phyloP scores from a whole-genome alignment of 2,329 filamentous ascomycete genomes.

The Colletotrichum sp. region DNA sequence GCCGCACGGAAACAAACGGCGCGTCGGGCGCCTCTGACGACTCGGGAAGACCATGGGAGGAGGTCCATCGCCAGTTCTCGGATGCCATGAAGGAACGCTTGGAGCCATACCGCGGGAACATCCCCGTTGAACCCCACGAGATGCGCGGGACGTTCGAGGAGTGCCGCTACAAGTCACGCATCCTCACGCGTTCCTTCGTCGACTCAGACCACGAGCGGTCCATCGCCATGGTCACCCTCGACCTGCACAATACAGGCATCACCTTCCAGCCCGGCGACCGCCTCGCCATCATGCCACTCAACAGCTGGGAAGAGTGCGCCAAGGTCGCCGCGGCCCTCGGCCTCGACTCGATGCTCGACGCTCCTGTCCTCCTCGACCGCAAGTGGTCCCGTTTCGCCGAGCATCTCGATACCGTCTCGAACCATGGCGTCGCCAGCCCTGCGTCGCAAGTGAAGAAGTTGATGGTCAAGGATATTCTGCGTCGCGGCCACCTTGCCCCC shows the following conservation, averaged over 20 bases:
- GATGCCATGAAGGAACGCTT: constrained; percentile 60
- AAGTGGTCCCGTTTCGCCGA: constrained; percentile 53
- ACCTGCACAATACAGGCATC: constrained; percentile 57
- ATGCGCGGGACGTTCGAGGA: constrained; percentile 62
- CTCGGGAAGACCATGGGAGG: constrained; percentile 51
- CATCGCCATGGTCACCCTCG: constrained; percentile 55
- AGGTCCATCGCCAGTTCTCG: constrained; percentile 55
- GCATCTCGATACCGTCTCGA: constrained; percentile 47
- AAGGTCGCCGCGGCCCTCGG: constrained; percentile 59
- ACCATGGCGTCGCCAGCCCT: constrained; percentile 21
- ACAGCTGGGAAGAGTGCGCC: constrained; percentile 59
- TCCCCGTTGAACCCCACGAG: constrained; percentile 54
- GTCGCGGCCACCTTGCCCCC: constrained; percentile 56
- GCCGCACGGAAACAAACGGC: constrained; percentile 58
- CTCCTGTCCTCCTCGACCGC: constrained; percentile 39
- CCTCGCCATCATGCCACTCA: constrained; percentile 60
- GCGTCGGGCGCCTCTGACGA: constrained; percentile 49
- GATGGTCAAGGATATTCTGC: constrained; percentile 53
- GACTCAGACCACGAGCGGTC: constrained; percentile 50
- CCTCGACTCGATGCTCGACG: constrained; percentile 50
- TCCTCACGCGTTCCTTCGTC: constrained; percentile 50
- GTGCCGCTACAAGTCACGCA: constrained; percentile 52
- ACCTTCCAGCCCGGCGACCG: constrained; percentile 59
- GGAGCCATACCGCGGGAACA: constrained; percentile 51
- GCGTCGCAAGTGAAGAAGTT: constrained; percentile 31